Evolutionary conservation across 139 green algal species (phyloP), one percentile per base, ranked within the genome.

Genomic region (Choricystis sp.): DNA sequence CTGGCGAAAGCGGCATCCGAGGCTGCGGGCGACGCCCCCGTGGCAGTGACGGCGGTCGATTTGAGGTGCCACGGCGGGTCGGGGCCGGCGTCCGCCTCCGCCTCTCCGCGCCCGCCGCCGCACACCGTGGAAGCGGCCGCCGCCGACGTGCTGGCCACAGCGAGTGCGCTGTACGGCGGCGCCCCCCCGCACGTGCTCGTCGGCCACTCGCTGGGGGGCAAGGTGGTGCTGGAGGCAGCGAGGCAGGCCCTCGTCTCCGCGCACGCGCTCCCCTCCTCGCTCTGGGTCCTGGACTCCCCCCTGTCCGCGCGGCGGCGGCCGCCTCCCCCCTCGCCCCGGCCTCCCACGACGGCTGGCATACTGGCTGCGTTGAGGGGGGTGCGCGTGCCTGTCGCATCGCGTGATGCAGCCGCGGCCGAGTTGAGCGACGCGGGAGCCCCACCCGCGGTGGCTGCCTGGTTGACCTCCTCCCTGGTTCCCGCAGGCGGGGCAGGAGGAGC

Each of bases 281-380:
- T 83, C n/a, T 86, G 79, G 79, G 69, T 86, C 49, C 64, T 86
- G 29, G 80, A 86, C 62, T 82, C 76, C 0, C 74, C 40, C 9
- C 40, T 52, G 40, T 52, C 40, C 9, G 40, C 40, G 40, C 9
- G 9, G 40, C 40, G 9, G 40, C n/a, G n/a, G n/a, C n/a, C n/a
- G n/a, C n/a, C n/a, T n/a, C n/a, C n/a, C n/a, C n/a, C n/a, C n/a
- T n/a, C n/a, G n/a, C n/a, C n/a, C n/a, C 40, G 40, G 40, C 40
- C 9, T 9, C 40, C 16, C 40, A 52, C n/a, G n/a, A 52, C 40
- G 40, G 40, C 40, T 16, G 40, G 9, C 40, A 16, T 52, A 9
- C 40, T 52, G 40, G 40, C 40, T 16, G 40, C 40, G 9, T 9
- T 52, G 9, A 16, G 9, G 40, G 9, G 25, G 16, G 49, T 80